Percentiles rank a stretch among this genome's conserved stretches.
These are phyloP conservation scores for Cryptococcus floricola DNA, from an alignment of 1,284 basidiomycete genomes.

Conservation along the genomic window DNA sequence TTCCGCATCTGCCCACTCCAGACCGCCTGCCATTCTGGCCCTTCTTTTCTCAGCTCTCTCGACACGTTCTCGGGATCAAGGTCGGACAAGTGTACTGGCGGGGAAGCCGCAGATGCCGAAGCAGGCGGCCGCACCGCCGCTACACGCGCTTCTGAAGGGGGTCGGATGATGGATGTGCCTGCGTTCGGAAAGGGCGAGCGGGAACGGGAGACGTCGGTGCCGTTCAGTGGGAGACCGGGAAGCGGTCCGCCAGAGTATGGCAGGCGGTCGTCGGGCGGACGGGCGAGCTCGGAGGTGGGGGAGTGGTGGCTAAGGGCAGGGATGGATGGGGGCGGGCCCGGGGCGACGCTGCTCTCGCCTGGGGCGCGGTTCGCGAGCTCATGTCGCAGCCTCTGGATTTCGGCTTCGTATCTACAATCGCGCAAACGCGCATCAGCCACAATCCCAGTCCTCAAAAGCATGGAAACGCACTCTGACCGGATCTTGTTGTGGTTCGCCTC, in stretches of 20 bases:
- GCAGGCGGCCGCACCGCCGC: background rate
- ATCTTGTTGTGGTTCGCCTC: constrained; percentile 69
- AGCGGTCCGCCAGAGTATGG: constrained; percentile 16
- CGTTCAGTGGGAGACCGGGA: constrained; percentile 32
- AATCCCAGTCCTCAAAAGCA: background rate
- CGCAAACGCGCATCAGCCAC: background rate
- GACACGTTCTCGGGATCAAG: constrained; percentile 55
- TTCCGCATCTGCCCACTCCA: constrained; percentile 83
- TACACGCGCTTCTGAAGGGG: constrained; percentile 31
- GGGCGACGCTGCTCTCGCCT: constrained; percentile 33
- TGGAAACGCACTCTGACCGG: constrained; percentile 55
- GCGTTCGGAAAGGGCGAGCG: constrained; percentile 27
- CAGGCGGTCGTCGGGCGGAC: constrained; percentile 21
- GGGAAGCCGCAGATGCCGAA: constrained; percentile 27
- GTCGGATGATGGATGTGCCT: constrained; percentile 24
- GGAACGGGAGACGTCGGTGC: constrained; percentile 29
- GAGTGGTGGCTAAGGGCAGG: constrained; percentile 1
- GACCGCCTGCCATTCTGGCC: constrained; percentile 89
- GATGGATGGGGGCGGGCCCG: constrained; percentile 17
- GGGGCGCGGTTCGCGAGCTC: constrained; percentile 56
- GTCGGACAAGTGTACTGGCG: constrained; percentile 48
- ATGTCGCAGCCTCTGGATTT: constrained; percentile 62
- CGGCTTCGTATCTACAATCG: constrained; percentile 60
- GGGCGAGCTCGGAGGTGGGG: constrained; percentile 42
- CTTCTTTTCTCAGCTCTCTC: constrained; percentile 66